A percentile compares a stretch with the other conserved stretches of the same genome.
Conservation (phyloP, 1,284 basidiomycete genomes). For the Golubevia sp. region DNA sequence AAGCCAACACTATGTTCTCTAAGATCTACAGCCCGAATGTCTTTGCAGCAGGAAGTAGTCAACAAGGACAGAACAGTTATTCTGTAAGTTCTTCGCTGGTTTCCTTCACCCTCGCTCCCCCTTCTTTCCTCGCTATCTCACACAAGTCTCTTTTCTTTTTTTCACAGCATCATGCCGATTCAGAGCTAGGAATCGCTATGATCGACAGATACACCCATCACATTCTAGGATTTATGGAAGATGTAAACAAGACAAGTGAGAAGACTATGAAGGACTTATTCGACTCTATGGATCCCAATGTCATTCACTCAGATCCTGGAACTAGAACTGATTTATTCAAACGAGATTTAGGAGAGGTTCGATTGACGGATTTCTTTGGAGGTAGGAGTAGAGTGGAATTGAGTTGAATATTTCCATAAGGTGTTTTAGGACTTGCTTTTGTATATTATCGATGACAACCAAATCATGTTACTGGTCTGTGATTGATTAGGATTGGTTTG, state of each 20-base stretch:
- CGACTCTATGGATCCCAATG: conserved; percentile 18
- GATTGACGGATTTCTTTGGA: conserved; percentile 58
- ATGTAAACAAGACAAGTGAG: conserved; percentile 32
- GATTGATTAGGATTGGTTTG: no score
- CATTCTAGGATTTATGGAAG: conserved; percentile 52
- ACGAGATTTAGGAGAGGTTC: conserved; percentile 18
- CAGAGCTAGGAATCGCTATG: conserved; percentile 51
- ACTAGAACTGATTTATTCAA: conserved; percentile 44
- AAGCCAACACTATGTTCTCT: conserved; percentile 53
- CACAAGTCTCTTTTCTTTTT: not conserved
- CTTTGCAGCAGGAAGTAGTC: conserved; percentile 42
- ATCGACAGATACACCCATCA: conserved; percentile 56
- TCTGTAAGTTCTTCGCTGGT: conserved; percentile 15
- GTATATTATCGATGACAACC: no score
- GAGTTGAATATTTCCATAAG: no score
- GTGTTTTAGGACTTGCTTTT: no score
- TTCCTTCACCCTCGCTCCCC: not conserved
- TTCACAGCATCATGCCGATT: conserved; percentile 35
- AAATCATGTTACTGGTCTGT: no score
- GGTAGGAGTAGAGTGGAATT: conserved; percentile 45
- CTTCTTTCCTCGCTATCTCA: not conserved
- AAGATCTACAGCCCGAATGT: conserved; percentile 55
- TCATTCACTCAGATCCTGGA: conserved; percentile 40
- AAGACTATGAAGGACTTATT: conserved; percentile 48
- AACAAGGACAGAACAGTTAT: conserved; percentile 52